Evolutionary conservation across 768 basidiomycete genomes (phyloP).

Genomic region (Lepiota brunneoincarnata): DNA sequence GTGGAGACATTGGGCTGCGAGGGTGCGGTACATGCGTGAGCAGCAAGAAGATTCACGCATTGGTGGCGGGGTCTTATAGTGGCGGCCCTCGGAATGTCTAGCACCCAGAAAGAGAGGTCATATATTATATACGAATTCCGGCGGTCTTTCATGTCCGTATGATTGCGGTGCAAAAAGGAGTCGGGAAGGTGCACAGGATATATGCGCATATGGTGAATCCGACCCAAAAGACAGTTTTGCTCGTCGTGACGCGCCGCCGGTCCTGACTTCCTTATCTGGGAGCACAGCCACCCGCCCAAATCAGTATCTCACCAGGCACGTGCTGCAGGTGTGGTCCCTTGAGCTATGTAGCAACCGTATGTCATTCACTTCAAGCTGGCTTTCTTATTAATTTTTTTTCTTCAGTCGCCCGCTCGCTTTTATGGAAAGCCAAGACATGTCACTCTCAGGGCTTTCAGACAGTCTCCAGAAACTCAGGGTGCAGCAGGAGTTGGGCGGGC

Average conservation of each 20-base stretch:
- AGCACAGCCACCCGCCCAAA: slow-evolving; percentile 9
- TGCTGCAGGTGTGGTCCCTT: background rate
- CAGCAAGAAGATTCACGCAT: slow-evolving; percentile 33
- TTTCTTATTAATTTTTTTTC: no score
- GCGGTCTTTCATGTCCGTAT: slow-evolving; percentile 45
- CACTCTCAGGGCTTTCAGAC: slow-evolving; percentile 34
- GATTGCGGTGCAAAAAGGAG: slow-evolving; percentile 37
- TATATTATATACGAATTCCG: slow-evolving; percentile 44
- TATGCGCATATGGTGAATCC: slow-evolving; percentile 43
- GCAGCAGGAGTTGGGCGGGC: slow-evolving; percentile 19
- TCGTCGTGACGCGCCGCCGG: slow-evolving; percentile 1
- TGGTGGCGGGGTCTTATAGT: slow-evolving; percentile 25
- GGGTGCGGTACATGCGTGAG: slow-evolving; percentile 36
- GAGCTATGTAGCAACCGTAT: background rate
- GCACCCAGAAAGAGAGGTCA: slow-evolving; percentile 25
- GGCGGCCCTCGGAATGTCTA: slow-evolving; percentile 17
- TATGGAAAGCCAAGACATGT: slow-evolving; percentile 2
- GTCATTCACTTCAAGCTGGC: no score
- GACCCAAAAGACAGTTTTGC: slow-evolving; percentile 33
- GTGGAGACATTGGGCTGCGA: slow-evolving; percentile 31
- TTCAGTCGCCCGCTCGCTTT: background rate
- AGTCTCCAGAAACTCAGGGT: slow-evolving; percentile 46
- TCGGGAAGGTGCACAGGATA: slow-evolving; percentile 33
- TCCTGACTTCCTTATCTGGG: background rate
- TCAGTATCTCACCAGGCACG: slow-evolving; percentile 3